A percentile compares a stretch with the other conserved stretches of the same genome.
Conservation (phyloP, 192 early-diverging fungal species). For the Phycomyces blakesleeanus region DNA sequence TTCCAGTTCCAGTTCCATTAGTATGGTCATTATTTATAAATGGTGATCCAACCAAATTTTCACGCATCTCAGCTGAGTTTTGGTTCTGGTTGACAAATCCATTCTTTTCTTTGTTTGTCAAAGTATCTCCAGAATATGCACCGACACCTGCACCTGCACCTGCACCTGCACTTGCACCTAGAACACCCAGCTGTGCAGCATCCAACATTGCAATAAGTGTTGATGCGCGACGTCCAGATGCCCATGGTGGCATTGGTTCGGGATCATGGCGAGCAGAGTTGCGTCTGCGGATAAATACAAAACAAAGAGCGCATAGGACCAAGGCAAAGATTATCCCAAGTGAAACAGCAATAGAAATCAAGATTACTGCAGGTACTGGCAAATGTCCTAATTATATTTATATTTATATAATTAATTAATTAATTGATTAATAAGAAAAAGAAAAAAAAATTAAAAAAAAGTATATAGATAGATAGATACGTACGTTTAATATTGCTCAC, state of each 20-base stretch:
- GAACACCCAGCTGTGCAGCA: constrained; percentile 11
- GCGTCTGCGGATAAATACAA: constrained; percentile 30
- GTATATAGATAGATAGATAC: background rate
- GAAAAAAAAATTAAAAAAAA: constrained; percentile 3
- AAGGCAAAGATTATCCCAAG: constrained; percentile 61
- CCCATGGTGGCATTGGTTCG: constrained; percentile 18
- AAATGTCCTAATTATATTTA: constrained; percentile 29
- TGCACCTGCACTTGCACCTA: background rate
- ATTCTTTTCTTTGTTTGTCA: background rate
- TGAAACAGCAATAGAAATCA: constrained; percentile 67
- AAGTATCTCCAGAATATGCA: constrained; percentile 2
- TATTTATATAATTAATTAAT: too few relatives aligned
- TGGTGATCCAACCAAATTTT: background rate
- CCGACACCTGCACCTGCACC: background rate
- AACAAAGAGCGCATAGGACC: constrained; percentile 54
- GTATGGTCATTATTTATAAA: background rate
- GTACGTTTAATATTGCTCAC: constrained; percentile 15
- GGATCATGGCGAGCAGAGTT: constrained; percentile 12
- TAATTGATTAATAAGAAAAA: too few relatives aligned
- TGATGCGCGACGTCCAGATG: constrained; percentile 3
- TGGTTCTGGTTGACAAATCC: background rate
- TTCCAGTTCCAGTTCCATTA: background rate
- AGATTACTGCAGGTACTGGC: constrained; percentile 58
- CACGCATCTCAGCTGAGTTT: background rate
- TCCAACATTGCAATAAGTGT: constrained; percentile 18